Conservation (phyloP, 2,329 filamentous ascomycete genomes). For the Botrytis hyacinthi region DNA sequence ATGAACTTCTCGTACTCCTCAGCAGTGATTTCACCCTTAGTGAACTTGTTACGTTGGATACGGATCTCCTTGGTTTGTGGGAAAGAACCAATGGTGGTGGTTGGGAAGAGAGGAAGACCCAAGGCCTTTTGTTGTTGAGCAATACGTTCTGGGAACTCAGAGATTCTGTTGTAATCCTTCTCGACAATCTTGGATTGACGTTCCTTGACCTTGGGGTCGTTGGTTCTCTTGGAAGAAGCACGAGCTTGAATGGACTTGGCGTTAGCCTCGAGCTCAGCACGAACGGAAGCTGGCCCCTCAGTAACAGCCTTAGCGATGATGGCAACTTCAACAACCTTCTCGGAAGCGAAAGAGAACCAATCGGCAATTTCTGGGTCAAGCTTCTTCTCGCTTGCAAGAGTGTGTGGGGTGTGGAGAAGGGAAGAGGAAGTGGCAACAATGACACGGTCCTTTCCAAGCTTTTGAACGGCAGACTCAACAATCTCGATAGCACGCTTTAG, state of each 20-base stretch:
- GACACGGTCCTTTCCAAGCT: slow-evolving; percentile 96
- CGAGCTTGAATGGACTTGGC: slow-evolving; percentile 91
- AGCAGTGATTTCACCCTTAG: slow-evolving; percentile 93
- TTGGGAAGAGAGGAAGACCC: slow-evolving; percentile 94
- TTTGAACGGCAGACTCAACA: slow-evolving; percentile 86
- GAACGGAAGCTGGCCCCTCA: slow-evolving; percentile 82
- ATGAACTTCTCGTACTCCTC: slow-evolving; percentile 98
- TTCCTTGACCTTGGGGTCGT: slow-evolving; percentile 96
- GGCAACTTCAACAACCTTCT: slow-evolving; percentile 90
- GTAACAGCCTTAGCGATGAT: slow-evolving; percentile 96
- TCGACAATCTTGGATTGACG: slow-evolving; percentile 84
- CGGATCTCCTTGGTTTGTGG: slow-evolving; percentile 99
- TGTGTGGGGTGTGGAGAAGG: slow-evolving; percentile 97
- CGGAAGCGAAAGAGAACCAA: slow-evolving; percentile 97
- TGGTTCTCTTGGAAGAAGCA: slow-evolving; percentile 89
- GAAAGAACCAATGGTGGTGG: slow-evolving; percentile 99
- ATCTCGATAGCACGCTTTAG: slow-evolving; percentile 91
- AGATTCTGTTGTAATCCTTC: slow-evolving; percentile 89
- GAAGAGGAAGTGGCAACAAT: slow-evolving; percentile 96
- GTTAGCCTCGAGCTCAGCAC: slow-evolving; percentile 90
- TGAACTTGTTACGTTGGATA: slow-evolving; percentile 94
- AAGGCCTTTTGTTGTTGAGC: slow-evolving; percentile 87
- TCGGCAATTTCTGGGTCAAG: slow-evolving; percentile 88
- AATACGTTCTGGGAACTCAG: slow-evolving; percentile 81
- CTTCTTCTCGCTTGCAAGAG: slow-evolving; percentile 97